Conservation (phyloP, 148 eudicot genomes). For the Vaccinium darrowii region DNA sequence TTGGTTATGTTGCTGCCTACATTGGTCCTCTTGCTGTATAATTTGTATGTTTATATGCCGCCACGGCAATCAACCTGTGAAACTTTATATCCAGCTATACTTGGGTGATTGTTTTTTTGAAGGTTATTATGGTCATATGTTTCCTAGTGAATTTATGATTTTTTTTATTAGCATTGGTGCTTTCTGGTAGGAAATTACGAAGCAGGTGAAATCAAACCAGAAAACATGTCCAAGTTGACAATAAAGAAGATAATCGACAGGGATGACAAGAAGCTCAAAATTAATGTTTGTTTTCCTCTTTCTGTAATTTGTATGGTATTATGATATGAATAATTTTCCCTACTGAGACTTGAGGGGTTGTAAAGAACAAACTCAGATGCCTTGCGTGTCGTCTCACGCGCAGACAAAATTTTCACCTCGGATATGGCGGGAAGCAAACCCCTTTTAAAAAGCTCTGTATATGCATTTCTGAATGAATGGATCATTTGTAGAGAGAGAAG, state of each 20-base stretch:
- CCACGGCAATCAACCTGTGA: not conserved
- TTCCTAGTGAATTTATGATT: not conserved
- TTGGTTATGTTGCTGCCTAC: not conserved
- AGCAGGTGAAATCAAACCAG: not conserved
- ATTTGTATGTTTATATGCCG: not conserved
- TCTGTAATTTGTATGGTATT: too few species aligned
- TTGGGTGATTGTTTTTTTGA: not conserved
- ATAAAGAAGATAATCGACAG: not conserved
- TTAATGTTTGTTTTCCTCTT: not conserved
- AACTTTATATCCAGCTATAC: too few species aligned
- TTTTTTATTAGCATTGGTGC: not conserved
- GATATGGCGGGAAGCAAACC: not conserved
- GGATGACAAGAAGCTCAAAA: not conserved
- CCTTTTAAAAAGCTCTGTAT: not conserved
- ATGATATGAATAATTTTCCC: too few species aligned
- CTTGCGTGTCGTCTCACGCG: not conserved
- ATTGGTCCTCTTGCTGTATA: not conserved
- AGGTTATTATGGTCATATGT: not conserved
- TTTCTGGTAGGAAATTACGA: not conserved
- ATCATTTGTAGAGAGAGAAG: not conserved
- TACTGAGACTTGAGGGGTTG: too few species aligned
- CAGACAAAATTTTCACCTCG: not conserved
- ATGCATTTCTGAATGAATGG: not conserved
- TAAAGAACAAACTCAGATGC: too few species aligned
- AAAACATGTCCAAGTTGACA: not conserved